Conservation (phyloP, 225 moss, liverwort and hornwort species). For the Marchantia paleacea region DNA sequence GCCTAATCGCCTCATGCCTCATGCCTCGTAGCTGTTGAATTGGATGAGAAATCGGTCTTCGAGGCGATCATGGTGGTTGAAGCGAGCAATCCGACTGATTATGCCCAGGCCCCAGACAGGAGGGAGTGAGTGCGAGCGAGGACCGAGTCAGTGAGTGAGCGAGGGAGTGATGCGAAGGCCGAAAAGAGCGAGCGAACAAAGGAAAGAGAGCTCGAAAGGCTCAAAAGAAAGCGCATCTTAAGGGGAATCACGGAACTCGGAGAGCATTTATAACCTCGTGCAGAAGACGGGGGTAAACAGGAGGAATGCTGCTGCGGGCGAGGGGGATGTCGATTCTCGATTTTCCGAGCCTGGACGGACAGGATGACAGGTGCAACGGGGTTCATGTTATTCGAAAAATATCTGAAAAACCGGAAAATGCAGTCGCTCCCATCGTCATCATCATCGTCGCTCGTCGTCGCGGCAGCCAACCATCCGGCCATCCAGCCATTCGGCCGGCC, state of each 20-base stretch:
- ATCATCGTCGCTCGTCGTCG: not conserved
- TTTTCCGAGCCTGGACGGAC: too few relatives aligned
- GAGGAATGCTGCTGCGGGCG: not conserved
- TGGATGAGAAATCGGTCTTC: not conserved
- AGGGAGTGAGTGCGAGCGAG: not conserved
- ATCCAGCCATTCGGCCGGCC: too few relatives aligned
- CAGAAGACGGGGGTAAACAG: not conserved
- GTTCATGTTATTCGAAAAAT: not conserved
- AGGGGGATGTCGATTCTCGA: not conserved
- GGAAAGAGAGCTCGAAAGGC: not conserved
- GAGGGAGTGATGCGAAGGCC: too few relatives aligned
- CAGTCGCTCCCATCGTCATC: not conserved
- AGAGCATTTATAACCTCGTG: not conserved
- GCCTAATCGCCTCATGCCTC: too few relatives aligned
- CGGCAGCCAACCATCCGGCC: not conserved
- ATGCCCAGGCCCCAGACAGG: too few relatives aligned
- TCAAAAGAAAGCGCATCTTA: not conserved
- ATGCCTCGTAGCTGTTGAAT: not conserved
- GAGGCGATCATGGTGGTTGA: not conserved
- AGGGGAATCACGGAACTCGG: not conserved
- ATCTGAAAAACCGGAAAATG: not conserved
- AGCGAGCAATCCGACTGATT: not conserved
- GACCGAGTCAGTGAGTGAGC: too few relatives aligned
- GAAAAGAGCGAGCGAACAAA: not conserved
- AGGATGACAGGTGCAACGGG: not conserved